These are phyloP conservation scores for Iberis pinnata DNA, from an alignment of 345 rosid species.

Conservation along the genomic window DNA sequence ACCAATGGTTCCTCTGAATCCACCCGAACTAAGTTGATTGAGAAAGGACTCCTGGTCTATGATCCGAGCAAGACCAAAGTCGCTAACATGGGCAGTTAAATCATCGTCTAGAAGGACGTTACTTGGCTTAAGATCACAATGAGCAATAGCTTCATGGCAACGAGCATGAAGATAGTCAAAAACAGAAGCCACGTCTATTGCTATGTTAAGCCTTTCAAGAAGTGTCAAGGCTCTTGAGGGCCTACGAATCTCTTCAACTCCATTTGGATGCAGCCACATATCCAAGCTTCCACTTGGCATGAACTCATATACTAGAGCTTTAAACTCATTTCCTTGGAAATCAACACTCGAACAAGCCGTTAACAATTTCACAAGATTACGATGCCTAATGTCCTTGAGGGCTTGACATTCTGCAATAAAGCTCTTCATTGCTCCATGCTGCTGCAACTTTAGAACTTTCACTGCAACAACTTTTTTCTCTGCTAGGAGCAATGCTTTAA, in stretches of 20 bases:
- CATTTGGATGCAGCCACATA: slow-evolving; percentile 32
- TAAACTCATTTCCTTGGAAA: slow-evolving; percentile 41
- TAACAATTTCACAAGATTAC: slow-evolving; percentile 43
- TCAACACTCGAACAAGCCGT: slow-evolving; percentile 48
- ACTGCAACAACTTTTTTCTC: slow-evolving; percentile 26
- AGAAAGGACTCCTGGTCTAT: slow-evolving; percentile 3
- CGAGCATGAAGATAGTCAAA: slow-evolving; percentile 21
- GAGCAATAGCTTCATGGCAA: slow-evolving; percentile 18
- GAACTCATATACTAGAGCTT: slow-evolving; percentile 41
- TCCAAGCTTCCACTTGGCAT: slow-evolving; percentile 48
- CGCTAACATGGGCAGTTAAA: slow-evolving; percentile 21
- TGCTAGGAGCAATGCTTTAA: slow-evolving; percentile 9
- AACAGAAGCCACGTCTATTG: slow-evolving; percentile 25
- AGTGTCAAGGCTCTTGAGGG: slow-evolving; percentile 19
- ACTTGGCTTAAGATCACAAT: slow-evolving; percentile 29
- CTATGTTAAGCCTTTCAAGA: slow-evolving; percentile 32
- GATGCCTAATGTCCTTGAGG: slow-evolving; percentile 35
- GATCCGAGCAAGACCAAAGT: slow-evolving; percentile 28
- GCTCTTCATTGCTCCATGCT: slow-evolving; percentile 38
- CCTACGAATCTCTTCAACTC: slow-evolving; percentile 8
- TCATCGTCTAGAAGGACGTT: slow-evolving; percentile 24
- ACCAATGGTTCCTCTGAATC: slow-evolving; percentile 5
- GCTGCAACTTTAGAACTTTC: slow-evolving; percentile 36
- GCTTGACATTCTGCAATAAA: slow-evolving; percentile 44
- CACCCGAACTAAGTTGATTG: slow-evolving; percentile 6